Conservation (phyloP, 768 basidiomycete species). For the Trametes elegans region DNA sequence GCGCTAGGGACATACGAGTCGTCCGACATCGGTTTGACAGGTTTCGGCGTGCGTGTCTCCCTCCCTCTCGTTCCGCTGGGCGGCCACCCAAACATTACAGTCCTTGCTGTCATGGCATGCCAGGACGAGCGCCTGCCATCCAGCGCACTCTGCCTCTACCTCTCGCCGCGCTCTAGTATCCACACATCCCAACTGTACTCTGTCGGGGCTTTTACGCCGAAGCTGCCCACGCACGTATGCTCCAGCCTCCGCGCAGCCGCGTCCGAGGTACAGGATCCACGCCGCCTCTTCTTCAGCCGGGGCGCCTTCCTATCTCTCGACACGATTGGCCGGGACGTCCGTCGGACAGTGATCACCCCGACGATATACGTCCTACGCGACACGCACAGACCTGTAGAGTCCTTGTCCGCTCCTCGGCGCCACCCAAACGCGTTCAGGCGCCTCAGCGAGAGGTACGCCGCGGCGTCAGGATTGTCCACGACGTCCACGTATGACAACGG, state of each 20-base stretch:
- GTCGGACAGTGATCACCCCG: no score
- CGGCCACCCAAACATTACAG: background rate
- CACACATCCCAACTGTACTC: background rate
- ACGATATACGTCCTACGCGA: no score
- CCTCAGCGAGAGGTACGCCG: no score
- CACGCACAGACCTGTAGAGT: no score
- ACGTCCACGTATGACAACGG: no score
- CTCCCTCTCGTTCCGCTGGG: background rate
- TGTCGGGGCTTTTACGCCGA: background rate
- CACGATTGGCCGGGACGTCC: no score
- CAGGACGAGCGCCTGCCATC: background rate
- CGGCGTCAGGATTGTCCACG: no score
- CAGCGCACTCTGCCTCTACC: background rate
- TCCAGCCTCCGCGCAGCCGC: background rate
- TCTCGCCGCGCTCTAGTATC: background rate
- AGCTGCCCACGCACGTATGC: background rate
- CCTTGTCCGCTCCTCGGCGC: no score
- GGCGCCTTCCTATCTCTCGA: background rate
- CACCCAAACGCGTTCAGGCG: no score
- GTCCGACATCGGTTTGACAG: background rate
- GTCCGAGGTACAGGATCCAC: no score
- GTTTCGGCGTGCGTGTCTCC: background rate
- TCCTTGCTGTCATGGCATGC: background rate
- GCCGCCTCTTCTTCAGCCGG: background rate
- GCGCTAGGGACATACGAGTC: background rate